phyloP scores from a whole-genome alignment of 257 asterid genomes.

The Ophiorrhiza pumila region DNA sequence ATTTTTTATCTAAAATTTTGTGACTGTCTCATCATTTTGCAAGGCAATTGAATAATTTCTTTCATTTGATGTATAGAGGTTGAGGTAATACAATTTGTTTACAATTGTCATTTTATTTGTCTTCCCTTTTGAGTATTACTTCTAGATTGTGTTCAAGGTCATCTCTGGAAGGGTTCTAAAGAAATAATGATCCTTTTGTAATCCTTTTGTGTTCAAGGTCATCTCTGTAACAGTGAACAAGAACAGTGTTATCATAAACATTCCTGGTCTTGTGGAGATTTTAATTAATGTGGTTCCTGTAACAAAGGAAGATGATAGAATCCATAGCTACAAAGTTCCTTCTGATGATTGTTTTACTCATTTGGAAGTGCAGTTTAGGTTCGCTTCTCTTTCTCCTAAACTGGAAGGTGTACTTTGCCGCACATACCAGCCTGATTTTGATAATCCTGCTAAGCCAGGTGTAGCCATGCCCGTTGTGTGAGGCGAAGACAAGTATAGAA shows the following conservation, averaged over 20 bases:
- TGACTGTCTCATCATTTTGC: too few relatives aligned
- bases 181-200: too few relatives aligned
- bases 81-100: too few relatives aligned
- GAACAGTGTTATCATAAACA: conserved; percentile 33
- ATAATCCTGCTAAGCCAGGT: conserved; percentile 41
- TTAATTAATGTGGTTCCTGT: conserved; percentile 49
- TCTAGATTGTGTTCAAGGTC: too few relatives aligned
- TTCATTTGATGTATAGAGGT: too few relatives aligned
- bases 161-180: too few relatives aligned
- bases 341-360: conserved; percentile 53
- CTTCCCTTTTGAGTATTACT: too few relatives aligned
- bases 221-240: conserved; percentile 16
- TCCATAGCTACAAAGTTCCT: conserved; percentile 50
- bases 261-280: conserved; percentile 39
- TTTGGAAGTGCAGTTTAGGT: conserved; percentile 58
- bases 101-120: too few relatives aligned
- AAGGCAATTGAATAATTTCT: too few relatives aligned
- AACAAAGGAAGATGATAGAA: conserved; percentile 48
- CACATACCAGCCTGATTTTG: conserved; percentile 52
- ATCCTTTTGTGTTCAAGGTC: too few relatives aligned
- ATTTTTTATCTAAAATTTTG: too few relatives aligned
- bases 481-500: conserved; percentile 53
- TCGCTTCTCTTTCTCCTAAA: conserved; percentile 30
- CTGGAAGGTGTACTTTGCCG: conserved; percentile 61
- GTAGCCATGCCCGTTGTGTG: conserved; percentile 60